Evolutionary conservation across 2,329 filamentous ascomycete species (phyloP).

Genomic region (Sporothrix sp.): DNA sequence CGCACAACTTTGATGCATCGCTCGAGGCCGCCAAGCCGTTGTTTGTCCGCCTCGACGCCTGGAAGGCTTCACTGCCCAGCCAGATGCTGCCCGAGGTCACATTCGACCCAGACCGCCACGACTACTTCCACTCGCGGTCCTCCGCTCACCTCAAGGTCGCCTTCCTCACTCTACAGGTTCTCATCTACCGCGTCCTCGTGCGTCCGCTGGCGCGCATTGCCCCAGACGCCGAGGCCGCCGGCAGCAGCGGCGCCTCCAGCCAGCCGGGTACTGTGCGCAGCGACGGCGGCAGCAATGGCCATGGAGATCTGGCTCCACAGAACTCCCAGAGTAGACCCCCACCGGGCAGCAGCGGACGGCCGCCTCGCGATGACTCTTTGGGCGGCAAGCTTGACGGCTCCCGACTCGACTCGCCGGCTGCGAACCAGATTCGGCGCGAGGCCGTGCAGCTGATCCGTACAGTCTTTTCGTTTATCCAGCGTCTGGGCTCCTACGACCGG

Average conservation of each 20-base stretch:
- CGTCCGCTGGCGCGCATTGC: neutral
- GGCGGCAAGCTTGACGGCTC: no score
- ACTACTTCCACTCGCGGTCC: conserved; percentile 1
- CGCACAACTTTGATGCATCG: neutral
- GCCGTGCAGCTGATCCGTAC: neutral
- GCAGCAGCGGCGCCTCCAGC: no score
- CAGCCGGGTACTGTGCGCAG: no score
- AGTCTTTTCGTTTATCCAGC: neutral
- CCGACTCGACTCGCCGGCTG: no score
- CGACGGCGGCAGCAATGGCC: no score
- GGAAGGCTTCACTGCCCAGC: neutral
- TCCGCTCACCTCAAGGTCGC: neutral
- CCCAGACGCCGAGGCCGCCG: neutral
- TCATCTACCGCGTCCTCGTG: neutral
- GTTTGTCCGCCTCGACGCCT: neutral
- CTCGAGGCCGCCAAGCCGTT: neutral
- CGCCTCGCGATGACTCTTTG: no score
- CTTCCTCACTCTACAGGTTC: neutral
- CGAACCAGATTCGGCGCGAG: no score
- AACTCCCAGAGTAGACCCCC: no score
- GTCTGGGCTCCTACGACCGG: neutral
- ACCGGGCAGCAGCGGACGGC: no score
- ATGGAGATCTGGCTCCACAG: no score
- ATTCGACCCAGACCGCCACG: neutral
- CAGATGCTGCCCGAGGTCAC: neutral